Evolutionary conservation across 1,284 basidiomycete species (phyloP), one percentile per base, ranked within the genome.

Genomic region (Naganishia albida): DNA sequence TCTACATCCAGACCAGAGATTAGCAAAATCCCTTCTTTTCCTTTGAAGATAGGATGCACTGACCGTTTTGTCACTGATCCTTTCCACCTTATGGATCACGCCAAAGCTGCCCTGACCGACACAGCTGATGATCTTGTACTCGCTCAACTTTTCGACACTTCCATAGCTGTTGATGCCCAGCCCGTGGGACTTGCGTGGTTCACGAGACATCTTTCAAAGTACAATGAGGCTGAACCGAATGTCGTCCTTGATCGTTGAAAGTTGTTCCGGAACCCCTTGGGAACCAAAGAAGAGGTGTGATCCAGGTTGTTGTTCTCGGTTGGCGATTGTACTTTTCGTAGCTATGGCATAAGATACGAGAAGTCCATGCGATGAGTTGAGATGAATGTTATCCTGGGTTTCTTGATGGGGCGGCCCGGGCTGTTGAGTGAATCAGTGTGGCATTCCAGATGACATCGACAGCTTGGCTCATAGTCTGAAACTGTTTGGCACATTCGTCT

Each of bases 51-150:
- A 34, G 23, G 42, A 8, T 25, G 34, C 34, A 85, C 88, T 71
- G 71, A 93, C 92, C 77, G 86, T 75, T 54, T 91, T 91, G 78
- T 98, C 95, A 7, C 85, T 80, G 75, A 90, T 89, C 71, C 94
- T 82, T 69, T 87, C 83, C 20, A 97, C 93, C 81, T 95, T 96
- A 68, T 91, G 87, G 72, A 98, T 97, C 70, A 95, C 89, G 1
- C 95, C 94, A 81, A 98, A 99, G 12, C 90, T 91, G n/a, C 94
- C 94, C 71, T 93, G 95, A 7, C 95, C 94, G 63, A 99, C 95
- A 68, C 95, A 84, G 71, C 93, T 91, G 55, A 94, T 82, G 4
- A 91, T 83, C 70, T 94, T 92, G 75, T 95, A 96, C 65, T 86
- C 84, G 69, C 88, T 86, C 49, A 93, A 82, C 68, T 80, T 77